These are phyloP conservation scores for Coccomyxa sp. DNA, from an alignment of 139 green algal species.

Conservation along the genomic window DNA sequence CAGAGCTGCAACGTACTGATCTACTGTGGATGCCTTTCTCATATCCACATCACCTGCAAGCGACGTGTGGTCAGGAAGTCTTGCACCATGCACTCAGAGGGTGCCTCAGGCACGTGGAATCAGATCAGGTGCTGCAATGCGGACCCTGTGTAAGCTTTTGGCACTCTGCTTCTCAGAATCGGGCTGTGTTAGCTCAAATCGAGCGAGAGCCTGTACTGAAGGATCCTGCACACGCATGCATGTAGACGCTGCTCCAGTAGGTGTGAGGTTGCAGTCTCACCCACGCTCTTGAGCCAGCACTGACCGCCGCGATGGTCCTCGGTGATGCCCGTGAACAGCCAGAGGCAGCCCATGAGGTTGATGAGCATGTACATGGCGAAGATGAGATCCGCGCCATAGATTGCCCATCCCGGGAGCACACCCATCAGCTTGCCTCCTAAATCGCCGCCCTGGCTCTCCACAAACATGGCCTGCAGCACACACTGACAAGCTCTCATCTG, in stretches of 20 bases:
- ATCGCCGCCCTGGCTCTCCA: background rate
- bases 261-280: too few species aligned
- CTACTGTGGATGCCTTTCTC: background rate
- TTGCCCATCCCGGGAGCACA: background rate
- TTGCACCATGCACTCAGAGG: background rate
- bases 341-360: slow-evolving; percentile 10
- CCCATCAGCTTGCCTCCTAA: slow-evolving; percentile 11
- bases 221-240: too few species aligned
- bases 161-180: too few species aligned
- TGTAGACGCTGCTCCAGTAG: too few species aligned
- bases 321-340: slow-evolving; percentile 5
- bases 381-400: background rate
- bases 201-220: too few species aligned
- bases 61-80: too few species aligned
- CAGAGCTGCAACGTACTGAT: slow-evolving; percentile 7
- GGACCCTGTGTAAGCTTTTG: too few species aligned
- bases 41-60: slow-evolving; percentile 7
- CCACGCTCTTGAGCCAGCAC: slow-evolving; percentile 7
- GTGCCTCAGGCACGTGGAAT: background rate
- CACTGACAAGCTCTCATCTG: background rate
- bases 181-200: too few species aligned
- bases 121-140: background rate
- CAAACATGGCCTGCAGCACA: slow-evolving; percentile 4
- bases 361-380: slow-evolving; percentile 4
- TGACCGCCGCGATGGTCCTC: background rate